phyloP scores from a whole-genome alignment of 2,329 filamentous ascomycete genomes.

The Ceratocystis papillata region DNA sequence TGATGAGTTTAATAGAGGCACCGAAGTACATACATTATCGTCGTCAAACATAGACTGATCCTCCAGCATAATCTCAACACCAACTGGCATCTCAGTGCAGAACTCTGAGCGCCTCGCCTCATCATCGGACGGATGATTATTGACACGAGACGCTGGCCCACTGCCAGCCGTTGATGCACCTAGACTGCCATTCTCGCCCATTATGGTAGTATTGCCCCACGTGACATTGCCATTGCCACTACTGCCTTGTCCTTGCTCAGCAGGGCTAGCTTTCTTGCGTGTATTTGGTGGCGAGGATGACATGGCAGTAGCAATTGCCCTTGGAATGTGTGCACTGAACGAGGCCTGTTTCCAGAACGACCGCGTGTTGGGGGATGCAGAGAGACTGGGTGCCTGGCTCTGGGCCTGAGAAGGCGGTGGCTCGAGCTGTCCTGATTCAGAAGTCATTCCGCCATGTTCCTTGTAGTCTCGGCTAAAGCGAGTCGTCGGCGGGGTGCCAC shows the following conservation, averaged over 20 bases:
- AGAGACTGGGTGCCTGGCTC: slow-evolving; percentile 35
- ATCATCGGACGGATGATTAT: slow-evolving; percentile 41
- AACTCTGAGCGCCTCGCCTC: slow-evolving; percentile 39
- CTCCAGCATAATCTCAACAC: slow-evolving; percentile 39
- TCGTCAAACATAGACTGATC: slow-evolving; percentile 58
- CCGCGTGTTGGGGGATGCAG: slow-evolving; percentile 49
- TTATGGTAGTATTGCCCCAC: slow-evolving; percentile 40
- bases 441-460: background rate
- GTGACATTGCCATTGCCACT: slow-evolving; percentile 33
- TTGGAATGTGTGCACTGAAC: slow-evolving; percentile 39
- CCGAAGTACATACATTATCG: slow-evolving; percentile 49
- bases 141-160: slow-evolving; percentile 33
- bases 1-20: slow-evolving; percentile 45
- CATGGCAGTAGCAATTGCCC: slow-evolving; percentile 26
- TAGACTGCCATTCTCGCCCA: slow-evolving; percentile 35
- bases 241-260: slow-evolving; percentile 45
- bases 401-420: slow-evolving; percentile 31
- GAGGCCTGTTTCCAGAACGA: slow-evolving; percentile 41
- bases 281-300: slow-evolving; percentile 39
- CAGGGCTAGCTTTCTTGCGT: slow-evolving; percentile 48
- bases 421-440: slow-evolving; percentile 36
- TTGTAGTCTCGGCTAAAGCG: slow-evolving; percentile 38
- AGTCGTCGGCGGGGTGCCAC: slow-evolving; percentile 47
- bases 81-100: slow-evolving; percentile 29
- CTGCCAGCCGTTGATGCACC: slow-evolving; percentile 28